These are phyloP conservation scores for Puccinia hordei DNA, from an alignment of 1,284 basidiomycete genomes.

Conservation along the genomic window DNA sequence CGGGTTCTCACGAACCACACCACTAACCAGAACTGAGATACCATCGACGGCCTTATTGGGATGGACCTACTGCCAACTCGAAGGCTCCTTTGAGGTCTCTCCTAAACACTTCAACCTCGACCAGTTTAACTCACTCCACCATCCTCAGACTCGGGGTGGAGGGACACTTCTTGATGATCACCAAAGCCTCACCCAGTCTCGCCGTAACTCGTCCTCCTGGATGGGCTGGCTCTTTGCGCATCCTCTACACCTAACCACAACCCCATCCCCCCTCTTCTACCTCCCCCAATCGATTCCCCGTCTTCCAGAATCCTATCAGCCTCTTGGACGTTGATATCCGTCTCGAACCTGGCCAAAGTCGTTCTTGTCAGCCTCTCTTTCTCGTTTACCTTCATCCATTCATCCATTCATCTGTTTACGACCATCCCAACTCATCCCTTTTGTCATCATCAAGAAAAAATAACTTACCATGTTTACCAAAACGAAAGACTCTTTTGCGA, in stretches of 20 bases:
- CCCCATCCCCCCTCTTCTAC: not conserved
- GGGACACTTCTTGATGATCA: conserved; percentile 3
- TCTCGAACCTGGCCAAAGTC: conserved; percentile 75
- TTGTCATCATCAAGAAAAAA: not conserved
- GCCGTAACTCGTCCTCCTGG: not conserved
- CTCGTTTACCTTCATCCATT: not conserved
- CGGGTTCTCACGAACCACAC: not conserved
- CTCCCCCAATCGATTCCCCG: conserved; percentile 67
- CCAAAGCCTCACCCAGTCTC: not conserved
- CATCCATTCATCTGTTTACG: not conserved
- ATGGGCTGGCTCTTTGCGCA: conserved; percentile 28
- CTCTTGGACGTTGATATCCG: conserved; percentile 80
- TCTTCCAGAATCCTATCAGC: conserved; percentile 75
- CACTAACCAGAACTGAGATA: not conserved
- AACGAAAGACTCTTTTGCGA: conserved; percentile 32
- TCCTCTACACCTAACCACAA: not conserved
- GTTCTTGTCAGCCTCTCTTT: conserved; percentile 69
- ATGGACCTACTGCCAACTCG: conserved; percentile 46
- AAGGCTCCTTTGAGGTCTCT: conserved; percentile 27
- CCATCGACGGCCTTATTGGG: not conserved
- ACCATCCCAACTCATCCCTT: not conserved
- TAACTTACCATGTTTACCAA: not conserved
- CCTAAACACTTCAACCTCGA: not conserved
- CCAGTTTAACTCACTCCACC: not conserved
- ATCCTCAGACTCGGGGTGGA: conserved; percentile 3